These are phyloP conservation scores for Aspergillus carlsbadensis DNA, from an alignment of 495 filamentous ascomycete genomes.

Conservation along the genomic window DNA sequence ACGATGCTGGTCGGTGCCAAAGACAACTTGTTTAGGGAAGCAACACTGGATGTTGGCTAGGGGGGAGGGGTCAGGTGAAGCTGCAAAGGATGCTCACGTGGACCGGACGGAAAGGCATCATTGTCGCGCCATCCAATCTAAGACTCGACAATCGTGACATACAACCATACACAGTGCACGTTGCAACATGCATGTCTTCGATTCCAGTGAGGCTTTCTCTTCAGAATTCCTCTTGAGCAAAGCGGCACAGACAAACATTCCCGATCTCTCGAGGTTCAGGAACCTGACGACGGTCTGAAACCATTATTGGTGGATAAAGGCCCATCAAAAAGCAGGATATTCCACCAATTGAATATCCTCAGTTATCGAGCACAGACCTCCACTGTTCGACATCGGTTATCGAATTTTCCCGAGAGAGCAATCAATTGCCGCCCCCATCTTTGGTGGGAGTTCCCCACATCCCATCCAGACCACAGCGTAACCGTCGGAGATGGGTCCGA, in stretches of 20 bases:
- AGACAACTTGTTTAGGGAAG: not conserved
- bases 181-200: no score
- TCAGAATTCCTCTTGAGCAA: no score
- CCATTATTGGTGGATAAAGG: no score
- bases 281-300: no score
- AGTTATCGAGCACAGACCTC: conserved; percentile 17
- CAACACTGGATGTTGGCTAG: no score
- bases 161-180: not conserved
- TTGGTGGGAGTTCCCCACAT: conserved; percentile 26
- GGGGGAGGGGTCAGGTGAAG: conserved; percentile 4
- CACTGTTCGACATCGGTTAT: conserved; percentile 37
- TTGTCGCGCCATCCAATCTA: not conserved
- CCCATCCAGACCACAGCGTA: conserved; percentile 6
- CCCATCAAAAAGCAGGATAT: conserved; percentile 3
- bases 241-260: not conserved
- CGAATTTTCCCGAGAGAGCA: conserved; percentile 31
- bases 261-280: not conserved
- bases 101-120: conserved; percentile 1
- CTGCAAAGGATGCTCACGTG: conserved; percentile 24
- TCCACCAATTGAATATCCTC: conserved; percentile 32
- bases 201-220: no score
- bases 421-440: conserved; percentile 24
- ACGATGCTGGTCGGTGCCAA: not conserved
- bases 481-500: conserved; percentile 17
- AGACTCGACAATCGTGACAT: not conserved